Conservation (phyloP, 2,329 filamentous ascomycete species). For the Bipolaris gigantea region DNA sequence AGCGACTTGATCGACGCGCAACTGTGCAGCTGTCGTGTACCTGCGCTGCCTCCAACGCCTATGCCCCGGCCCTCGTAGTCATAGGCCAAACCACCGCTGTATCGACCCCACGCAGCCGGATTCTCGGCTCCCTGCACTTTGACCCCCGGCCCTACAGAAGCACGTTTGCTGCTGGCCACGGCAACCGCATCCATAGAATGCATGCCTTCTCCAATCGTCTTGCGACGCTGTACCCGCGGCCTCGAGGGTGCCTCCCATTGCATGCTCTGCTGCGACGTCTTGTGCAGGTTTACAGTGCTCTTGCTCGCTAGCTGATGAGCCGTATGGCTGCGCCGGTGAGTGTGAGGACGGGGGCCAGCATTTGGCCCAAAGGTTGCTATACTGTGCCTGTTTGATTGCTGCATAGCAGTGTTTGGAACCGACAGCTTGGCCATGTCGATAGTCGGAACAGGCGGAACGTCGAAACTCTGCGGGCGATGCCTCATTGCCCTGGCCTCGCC, state of each 20-base stretch:
- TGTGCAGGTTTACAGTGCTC: slow-evolving; percentile 13
- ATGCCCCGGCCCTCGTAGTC: slow-evolving; percentile 40
- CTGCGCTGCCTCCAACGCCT: slow-evolving; percentile 43
- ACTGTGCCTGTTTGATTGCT: slow-evolving; percentile 9
- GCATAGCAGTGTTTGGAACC: slow-evolving; percentile 8
- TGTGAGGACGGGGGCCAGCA: slow-evolving; percentile 12
- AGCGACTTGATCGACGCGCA: slow-evolving; percentile 36
- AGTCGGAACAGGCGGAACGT: slow-evolving; percentile 32
- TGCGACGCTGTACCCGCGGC: slow-evolving; percentile 35
- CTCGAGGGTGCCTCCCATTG: slow-evolving; percentile 34
- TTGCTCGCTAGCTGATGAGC: slow-evolving; percentile 24
- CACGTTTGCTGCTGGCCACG: slow-evolving; percentile 9
- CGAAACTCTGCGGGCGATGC: slow-evolving; percentile 21
- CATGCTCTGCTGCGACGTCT: slow-evolving; percentile 12
- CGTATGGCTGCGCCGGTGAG: slow-evolving; percentile 22
- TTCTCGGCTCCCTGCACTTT: not conserved
- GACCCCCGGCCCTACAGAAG: slow-evolving; percentile 3
- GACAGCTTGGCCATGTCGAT: slow-evolving; percentile 21
- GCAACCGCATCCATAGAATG: slow-evolving; percentile 15
- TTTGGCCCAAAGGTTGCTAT: slow-evolving; percentile 3
- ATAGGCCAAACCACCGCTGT: slow-evolving; percentile 42
- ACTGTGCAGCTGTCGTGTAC: slow-evolving; percentile 38
- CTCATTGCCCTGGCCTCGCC: slow-evolving; percentile 26
- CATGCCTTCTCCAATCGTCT: slow-evolving; percentile 34
- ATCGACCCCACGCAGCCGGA: slow-evolving; percentile 32